Conservation (phyloP, 176 grass and related monocot genomes). For the Otatea glauca region DNA sequence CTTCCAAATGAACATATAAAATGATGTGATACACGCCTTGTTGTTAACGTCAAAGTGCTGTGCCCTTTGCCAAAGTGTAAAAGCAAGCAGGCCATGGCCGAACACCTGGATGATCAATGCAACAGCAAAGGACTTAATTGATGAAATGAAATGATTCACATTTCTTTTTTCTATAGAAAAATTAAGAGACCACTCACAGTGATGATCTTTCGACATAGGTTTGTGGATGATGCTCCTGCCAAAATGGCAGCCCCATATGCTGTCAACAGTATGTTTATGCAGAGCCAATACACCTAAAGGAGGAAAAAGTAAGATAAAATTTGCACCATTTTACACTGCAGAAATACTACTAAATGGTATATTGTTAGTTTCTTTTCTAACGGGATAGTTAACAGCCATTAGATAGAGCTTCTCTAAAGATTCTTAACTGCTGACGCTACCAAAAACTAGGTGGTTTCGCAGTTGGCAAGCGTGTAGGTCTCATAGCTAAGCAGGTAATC, state of each 20-base stretch:
- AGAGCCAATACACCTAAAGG: slow-evolving; percentile 79
- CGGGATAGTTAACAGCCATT: too few species aligned
- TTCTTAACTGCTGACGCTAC: too few species aligned
- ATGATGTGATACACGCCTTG: slow-evolving; percentile 55
- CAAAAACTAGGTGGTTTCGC: too few species aligned
- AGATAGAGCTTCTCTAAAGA: too few species aligned
- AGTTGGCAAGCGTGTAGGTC: too few species aligned
- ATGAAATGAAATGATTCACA: neutral
- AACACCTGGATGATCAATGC: slow-evolving; percentile 50
- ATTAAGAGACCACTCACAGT: slow-evolving; percentile 50
- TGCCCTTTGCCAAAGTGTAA: slow-evolving; percentile 54
- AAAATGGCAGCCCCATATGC: slow-evolving; percentile 76
- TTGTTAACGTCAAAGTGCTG: slow-evolving; percentile 42
- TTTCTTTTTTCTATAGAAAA: neutral
- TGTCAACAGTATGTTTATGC: slow-evolving; percentile 66
- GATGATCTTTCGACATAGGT: slow-evolving; percentile 43
- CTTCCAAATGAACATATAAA: slow-evolving; percentile 99
- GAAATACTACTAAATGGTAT: too few species aligned
- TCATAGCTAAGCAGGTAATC: too few species aligned
- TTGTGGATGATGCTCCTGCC: slow-evolving; percentile 62
- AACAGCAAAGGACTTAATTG: neutral
- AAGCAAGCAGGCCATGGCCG: slow-evolving; percentile 70
- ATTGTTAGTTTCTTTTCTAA: too few species aligned
- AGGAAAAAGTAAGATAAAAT: neutral
- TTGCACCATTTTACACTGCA: neutral